Conservation (phyloP, 148 eudicot genomes). For the Heliamphora exappendiculata region DNA sequence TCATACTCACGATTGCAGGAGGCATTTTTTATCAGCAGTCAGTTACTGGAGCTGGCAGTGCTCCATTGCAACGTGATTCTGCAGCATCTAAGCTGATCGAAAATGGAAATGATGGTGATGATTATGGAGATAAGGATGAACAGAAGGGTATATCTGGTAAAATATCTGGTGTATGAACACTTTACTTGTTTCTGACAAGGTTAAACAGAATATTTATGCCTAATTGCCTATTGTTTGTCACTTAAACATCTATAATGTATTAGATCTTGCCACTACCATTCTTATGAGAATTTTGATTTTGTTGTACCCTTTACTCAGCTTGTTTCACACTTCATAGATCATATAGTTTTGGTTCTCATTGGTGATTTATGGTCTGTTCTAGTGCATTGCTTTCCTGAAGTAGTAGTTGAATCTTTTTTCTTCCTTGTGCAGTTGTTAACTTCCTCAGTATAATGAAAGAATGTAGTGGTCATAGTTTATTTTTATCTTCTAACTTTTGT, state of each 20-base stretch:
- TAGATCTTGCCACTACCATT: background rate
- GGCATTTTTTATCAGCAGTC: constrained; percentile 93
- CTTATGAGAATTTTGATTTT: background rate
- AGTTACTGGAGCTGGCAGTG: constrained; percentile 46
- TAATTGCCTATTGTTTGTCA: background rate
- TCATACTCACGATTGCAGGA: constrained; percentile 72
- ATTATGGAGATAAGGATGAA: constrained; percentile 35
- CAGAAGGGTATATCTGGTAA: constrained; percentile 47
- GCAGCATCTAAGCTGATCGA: constrained; percentile 39
- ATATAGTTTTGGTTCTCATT: background rate
- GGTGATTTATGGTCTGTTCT: background rate
- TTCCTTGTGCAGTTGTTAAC: background rate
- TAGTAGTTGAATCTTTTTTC: background rate
- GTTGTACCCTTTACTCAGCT: background rate
- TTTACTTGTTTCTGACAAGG: background rate
- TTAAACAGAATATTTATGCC: background rate
- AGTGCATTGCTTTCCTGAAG: background rate
- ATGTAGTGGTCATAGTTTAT: background rate
- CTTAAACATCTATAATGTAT: background rate
- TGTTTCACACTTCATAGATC: background rate
- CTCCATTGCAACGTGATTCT: constrained; percentile 39
- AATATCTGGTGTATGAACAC: constrained; percentile 43
- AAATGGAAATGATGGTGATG: constrained; percentile 31
- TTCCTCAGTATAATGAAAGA: background rate
- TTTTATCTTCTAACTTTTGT: no score